Conservation (phyloP, 345 rosid species). For the Populus tremula region DNA sequence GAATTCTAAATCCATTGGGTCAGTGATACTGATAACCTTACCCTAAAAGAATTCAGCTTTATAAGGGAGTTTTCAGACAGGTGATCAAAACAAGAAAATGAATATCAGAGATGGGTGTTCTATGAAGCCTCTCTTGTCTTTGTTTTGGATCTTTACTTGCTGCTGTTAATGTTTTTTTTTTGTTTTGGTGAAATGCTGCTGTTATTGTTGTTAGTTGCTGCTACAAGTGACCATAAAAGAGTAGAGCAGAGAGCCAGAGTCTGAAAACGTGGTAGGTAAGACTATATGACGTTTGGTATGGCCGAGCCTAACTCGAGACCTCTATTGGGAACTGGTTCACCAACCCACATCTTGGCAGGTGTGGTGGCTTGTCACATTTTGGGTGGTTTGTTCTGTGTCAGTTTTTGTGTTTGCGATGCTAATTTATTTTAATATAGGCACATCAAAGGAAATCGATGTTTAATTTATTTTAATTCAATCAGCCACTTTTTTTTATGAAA, state of each 20-base stretch:
- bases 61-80: not conserved
- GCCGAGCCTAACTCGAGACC: not conserved
- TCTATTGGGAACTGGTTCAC: no score
- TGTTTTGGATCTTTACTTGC: no score
- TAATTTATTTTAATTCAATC: no score
- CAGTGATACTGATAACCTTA: not conserved
- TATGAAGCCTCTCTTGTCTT: not conserved
- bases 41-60: not conserved
- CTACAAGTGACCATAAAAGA: not conserved
- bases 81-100: not conserved
- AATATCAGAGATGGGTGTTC: not conserved
- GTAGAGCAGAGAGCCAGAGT: not conserved
- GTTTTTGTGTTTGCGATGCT: no score
- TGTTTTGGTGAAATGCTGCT: no score
- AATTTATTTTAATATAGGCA: no score
- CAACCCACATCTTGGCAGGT: no score
- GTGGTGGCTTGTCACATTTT: no score
- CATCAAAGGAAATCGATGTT: no score
- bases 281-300: not conserved
- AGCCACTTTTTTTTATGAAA: no score
- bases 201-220: not conserved
- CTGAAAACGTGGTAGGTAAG: not conserved
- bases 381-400: no score
- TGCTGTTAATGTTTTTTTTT: no score
- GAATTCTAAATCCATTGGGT: conserved; percentile 55